These are phyloP conservation scores for Lycium barbarum DNA, from an alignment of 257 asterid genomes.

Conservation along the genomic window DNA sequence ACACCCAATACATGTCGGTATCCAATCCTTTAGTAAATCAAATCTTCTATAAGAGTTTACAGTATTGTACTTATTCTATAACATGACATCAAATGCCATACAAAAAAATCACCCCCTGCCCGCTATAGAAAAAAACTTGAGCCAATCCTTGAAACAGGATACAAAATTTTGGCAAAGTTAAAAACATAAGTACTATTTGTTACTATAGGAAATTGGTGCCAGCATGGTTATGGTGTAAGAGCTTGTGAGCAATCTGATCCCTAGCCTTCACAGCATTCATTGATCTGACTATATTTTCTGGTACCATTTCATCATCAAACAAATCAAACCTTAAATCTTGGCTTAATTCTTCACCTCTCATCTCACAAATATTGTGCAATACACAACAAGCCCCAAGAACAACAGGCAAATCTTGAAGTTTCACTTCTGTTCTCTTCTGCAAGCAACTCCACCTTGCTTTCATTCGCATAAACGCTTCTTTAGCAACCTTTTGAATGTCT, in stretches of 20 bases:
- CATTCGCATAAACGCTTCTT: slow-evolving; percentile 73
- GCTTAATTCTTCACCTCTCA: slow-evolving; percentile 56
- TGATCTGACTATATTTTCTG: slow-evolving; percentile 59
- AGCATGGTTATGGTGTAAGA: slow-evolving; percentile 66
- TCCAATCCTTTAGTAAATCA: not conserved
- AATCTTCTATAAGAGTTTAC: slow-evolving; percentile 9
- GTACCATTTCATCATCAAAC: slow-evolving; percentile 61
- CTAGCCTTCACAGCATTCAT: slow-evolving; percentile 53
- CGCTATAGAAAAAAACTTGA: not conserved
- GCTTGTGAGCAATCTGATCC: slow-evolving; percentile 80
- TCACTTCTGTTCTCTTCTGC: slow-evolving; percentile 85
- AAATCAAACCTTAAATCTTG: slow-evolving; percentile 61
- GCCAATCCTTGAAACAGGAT: not conserved
- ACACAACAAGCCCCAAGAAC: slow-evolving; percentile 92
- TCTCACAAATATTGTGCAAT: slow-evolving; percentile 85
- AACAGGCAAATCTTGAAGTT: slow-evolving; percentile 79
- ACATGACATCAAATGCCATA: slow-evolving; percentile 43
- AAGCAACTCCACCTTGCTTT: slow-evolving; percentile 90
- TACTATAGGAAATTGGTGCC: slow-evolving; percentile 53
- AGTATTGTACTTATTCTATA: slow-evolving; percentile 33
- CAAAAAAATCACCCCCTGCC: not conserved
- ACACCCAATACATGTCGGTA: not conserved
- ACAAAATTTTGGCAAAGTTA: not conserved
- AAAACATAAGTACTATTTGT: slow-evolving; percentile 13
- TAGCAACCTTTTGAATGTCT: slow-evolving; percentile 52